Evolutionary conservation across 1,139 yeast genomes (phyloP), one percentile per base, ranked within the genome.

Genomic region (Groenewaldozyma sp.): DNA sequence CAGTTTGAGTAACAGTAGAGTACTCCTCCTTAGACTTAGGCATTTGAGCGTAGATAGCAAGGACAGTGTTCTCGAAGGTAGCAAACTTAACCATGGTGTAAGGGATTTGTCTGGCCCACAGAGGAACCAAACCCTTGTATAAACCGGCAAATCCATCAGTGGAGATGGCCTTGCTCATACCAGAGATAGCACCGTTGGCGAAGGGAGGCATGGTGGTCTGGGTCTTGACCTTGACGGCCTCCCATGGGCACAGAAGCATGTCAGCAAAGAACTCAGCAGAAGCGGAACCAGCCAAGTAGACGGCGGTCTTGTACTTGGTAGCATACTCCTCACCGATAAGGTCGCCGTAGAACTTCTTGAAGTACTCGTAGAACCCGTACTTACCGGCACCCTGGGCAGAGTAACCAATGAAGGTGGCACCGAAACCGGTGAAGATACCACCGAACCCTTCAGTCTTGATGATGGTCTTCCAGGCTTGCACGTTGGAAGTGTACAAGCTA

Each of bases 61-160:
- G 84, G 24, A 87, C 95, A 38, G 87, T 81, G 58, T 78, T 82
- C 68, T 88, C 97, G 65, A 88, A 88, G 34, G 93, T 73, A 18
- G 96, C 88, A 64, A 88, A 88, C 65, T 88, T 88, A 47, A 83
- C 93, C 95, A 87, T 87, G 31, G 96, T 88, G 68, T 88, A 88
- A 19, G 96, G 96, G 51, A 88, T 82, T 64, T 88, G 96, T 68
- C 96, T 80, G 47, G 78, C 76, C 96, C 96, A 87, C 53, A 88
- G 71, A 26, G 97, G 96, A 10, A 76, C 78, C 45, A 88, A 67
- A 41, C 40, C 48, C 49, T 31, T 47, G 47, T 35, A 47, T 41
- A 38, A 45, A 38, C 35, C 35, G 19, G 38, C 45, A 31, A 44
- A 33, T 13, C 47, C 47, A 21, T 44, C 47, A 18, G 67, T 58